These are phyloP conservation scores for Albugo laibachii DNA, from an alignment of 352 stramenopile species.

Conservation along the genomic window DNA sequence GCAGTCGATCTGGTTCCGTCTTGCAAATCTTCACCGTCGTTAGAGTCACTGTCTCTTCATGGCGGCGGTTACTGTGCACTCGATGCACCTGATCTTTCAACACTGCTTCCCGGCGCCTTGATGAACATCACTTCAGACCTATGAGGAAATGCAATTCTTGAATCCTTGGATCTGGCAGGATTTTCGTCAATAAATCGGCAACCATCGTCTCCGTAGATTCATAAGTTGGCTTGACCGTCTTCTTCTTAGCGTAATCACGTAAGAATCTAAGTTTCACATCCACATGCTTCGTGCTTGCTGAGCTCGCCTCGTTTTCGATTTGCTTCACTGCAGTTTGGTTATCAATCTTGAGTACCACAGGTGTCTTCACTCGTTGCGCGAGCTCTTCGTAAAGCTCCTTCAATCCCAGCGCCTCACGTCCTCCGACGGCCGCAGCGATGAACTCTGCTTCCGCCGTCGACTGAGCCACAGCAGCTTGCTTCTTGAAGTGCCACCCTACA, in stretches of 20 bases:
- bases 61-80: too few species aligned
- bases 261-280: constrained; percentile 2
- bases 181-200: too few species aligned
- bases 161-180: too few species aligned
- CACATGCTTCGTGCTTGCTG: constrained; percentile 6
- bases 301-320: not conserved
- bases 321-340: constrained; percentile 5
- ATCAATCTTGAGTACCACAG: constrained; percentile 2
- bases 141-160: too few species aligned
- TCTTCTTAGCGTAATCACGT: not conserved
- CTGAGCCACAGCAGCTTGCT: constrained; percentile 6
- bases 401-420: not conserved
- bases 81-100: too few species aligned
- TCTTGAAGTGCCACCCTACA: constrained; percentile 5
- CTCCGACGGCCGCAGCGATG: constrained; percentile 1
- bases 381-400: constrained; percentile 1
- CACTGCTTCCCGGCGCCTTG: too few species aligned
- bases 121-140: too few species aligned
- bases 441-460: constrained; percentile 7
- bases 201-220: too few species aligned
- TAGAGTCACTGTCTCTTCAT: too few species aligned
- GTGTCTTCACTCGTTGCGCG: not conserved
- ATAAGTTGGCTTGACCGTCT: not conserved
- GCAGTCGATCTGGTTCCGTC: too few species aligned
- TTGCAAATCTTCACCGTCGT: too few species aligned